Evolutionary conservation across 306 rosid species (phyloP).

Genomic region (Quercus parvula): DNA sequence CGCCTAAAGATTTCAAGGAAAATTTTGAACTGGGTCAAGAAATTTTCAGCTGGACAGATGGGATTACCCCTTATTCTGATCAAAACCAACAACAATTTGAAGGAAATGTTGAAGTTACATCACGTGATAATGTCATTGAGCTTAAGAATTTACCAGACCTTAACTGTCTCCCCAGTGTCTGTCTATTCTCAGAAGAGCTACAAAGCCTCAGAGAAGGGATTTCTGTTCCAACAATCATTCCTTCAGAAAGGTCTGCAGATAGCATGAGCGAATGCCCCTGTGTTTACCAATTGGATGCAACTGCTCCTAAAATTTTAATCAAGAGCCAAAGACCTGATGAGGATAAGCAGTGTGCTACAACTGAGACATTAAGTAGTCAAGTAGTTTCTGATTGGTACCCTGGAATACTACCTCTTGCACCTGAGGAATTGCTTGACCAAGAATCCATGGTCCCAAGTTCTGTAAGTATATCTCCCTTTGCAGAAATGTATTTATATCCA

Average conservation of each 20-base stretch:
- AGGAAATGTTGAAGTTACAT: slow-evolving; percentile 29
- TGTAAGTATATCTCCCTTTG: slow-evolving; percentile 48
- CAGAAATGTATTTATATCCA: not conserved
- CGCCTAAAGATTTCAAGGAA: slow-evolving; percentile 16
- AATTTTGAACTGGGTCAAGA: slow-evolving; percentile 24
- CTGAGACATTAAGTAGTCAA: slow-evolving; percentile 29
- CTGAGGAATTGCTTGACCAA: slow-evolving; percentile 11
- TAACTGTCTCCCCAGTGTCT: slow-evolving; percentile 31
- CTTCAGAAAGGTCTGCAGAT: slow-evolving; percentile 29
- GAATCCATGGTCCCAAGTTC: slow-evolving; percentile 29
- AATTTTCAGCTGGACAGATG: slow-evolving; percentile 26
- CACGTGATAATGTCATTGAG: slow-evolving; percentile 19
- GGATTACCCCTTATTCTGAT: slow-evolving; percentile 22
- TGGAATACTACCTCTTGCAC: slow-evolving; percentile 27
- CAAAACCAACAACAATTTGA: not conserved
- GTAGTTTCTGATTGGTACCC: slow-evolving; percentile 27
- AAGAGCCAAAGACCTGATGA: slow-evolving; percentile 43
- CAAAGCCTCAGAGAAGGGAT: slow-evolving; percentile 23
- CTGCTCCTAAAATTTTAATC: slow-evolving; percentile 26
- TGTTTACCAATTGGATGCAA: slow-evolving; percentile 26
- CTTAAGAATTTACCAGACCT: slow-evolving; percentile 27
- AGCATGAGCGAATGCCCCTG: slow-evolving; percentile 20
- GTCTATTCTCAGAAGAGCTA: slow-evolving; percentile 33
- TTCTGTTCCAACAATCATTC: slow-evolving; percentile 18
- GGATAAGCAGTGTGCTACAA: slow-evolving; percentile 21